Base-by-base conservation (phyloP, 495 filamentous ascomycete species). In the Talaromyces nanjingensis region DNA sequence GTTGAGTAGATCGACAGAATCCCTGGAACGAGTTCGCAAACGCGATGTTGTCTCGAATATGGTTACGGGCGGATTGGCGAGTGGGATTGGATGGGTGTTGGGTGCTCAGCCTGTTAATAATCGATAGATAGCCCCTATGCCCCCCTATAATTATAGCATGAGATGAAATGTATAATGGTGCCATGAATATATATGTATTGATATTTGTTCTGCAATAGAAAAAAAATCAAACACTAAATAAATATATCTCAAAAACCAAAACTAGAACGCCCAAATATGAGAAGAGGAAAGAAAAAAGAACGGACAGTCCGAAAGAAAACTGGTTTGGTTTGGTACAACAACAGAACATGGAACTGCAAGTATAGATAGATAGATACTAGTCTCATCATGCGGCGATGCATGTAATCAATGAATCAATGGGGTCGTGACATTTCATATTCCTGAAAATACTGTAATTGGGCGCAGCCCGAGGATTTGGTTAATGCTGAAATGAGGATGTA, bases 31-130 rank as follows among this genome's bases (percentile, higher is more conserved):
- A 49, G 75, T 86, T 25, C 78, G 91, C 53, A 94, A 93, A 77
- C 81, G 92, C 66, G 91, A 96, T 78, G 84, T 93, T 75, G 81
- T 96, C 59, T 84, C 73, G 74, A 89, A 78, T 79, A 92, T 83
- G 88, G 86, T 81, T 73, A 92, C 72, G 67, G 90, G 79, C 69
- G 91, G 72, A 14, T 74, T 96, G 66, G 91, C 89, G 2, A 90
- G 87, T 68, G 91, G 91, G 3, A 85, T 96, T 68, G 91, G 91
- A 2, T 96, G 91, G 91, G 80, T 96, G 42, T 82, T 96, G 65
- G 89, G 88, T 65, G 89, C 89, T 14, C 87, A 86, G 65, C 80
- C 85, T n/a, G 76, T 82, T 39, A 72, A 74, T 65, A 52, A 64
- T 37, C 71, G 72, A 62, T 73, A 67, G 31, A 27, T 27, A 27